phyloP scores from a whole-genome alignment of 306 rosid genomes.

The Castanopsis chinensis region DNA sequence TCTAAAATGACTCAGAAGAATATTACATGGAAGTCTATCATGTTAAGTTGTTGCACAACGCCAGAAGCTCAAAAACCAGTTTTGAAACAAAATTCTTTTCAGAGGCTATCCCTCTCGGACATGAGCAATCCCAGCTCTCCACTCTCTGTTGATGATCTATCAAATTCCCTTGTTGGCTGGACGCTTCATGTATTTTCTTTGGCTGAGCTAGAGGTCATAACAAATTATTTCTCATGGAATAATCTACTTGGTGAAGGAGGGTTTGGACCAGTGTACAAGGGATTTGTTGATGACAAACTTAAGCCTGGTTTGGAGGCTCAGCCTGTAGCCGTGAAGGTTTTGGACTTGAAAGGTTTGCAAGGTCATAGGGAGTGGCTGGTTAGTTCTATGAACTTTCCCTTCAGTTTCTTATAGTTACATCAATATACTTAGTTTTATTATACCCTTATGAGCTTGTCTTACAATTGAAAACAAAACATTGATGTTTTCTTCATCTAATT shows the following conservation, averaged over 20 bases:
- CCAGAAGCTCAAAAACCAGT: slow-evolving; percentile 31
- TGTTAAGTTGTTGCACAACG: slow-evolving; percentile 57
- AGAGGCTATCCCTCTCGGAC: slow-evolving; percentile 65
- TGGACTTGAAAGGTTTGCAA: slow-evolving; percentile 79
- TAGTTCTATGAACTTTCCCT: slow-evolving; percentile 16
- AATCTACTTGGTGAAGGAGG: slow-evolving; percentile 87
- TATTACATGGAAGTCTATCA: slow-evolving; percentile 72
- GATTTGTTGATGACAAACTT: slow-evolving; percentile 63
- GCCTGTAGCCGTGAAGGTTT: slow-evolving; percentile 71
- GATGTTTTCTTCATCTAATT: too few relatives aligned
- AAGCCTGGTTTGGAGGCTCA: slow-evolving; percentile 67
- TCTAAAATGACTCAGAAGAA: slow-evolving; percentile 41
- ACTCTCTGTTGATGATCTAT: slow-evolving; percentile 53
- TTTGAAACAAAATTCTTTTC: slow-evolving; percentile 39
- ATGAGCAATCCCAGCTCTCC: slow-evolving; percentile 51
- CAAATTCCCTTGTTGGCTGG: slow-evolving; percentile 60
- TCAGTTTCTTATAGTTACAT: not conserved
- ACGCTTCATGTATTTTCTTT: slow-evolving; percentile 63
- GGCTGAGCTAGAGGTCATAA: slow-evolving; percentile 60
- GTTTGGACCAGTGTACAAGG: slow-evolving; percentile 85
- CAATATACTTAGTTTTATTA: too few relatives aligned
- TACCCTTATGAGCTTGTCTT: too few relatives aligned
- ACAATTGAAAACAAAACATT: too few relatives aligned
- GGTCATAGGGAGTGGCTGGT: slow-evolving; percentile 97
- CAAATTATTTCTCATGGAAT: slow-evolving; percentile 60